Percentiles rank a stretch among this genome's conserved stretches.
Conservation (phyloP, 345 rosid species). For the Hibiscus trionum region DNA sequence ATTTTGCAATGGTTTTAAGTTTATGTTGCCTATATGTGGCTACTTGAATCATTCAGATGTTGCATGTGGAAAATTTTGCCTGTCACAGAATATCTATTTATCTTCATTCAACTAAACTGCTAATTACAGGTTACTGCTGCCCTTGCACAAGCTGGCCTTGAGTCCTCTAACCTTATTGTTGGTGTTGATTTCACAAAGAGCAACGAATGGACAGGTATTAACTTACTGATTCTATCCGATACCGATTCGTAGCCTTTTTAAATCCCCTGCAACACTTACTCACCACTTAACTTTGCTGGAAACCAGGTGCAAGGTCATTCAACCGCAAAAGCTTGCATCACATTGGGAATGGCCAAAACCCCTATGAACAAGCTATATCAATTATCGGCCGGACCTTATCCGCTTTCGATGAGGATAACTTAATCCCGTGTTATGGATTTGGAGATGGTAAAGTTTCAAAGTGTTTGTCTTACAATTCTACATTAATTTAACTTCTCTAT, state of each 20-base stretch:
- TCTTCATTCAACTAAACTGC: background rate
- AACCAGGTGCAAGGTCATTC: constrained; percentile 63
- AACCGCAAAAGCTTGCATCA: constrained; percentile 57
- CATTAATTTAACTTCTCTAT: background rate
- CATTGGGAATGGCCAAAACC: constrained; percentile 49
- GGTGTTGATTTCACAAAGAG: constrained; percentile 96
- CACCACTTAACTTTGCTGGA: constrained; percentile 14
- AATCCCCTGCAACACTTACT: background rate
- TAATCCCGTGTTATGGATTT: constrained; percentile 77
- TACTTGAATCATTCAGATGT: background rate
- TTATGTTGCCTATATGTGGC: background rate
- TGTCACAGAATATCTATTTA: no score
- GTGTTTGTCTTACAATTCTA: background rate
- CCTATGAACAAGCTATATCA: constrained; percentile 74
- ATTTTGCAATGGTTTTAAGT: background rate
- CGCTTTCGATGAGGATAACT: constrained; percentile 68
- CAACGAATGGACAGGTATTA: constrained; percentile 91
- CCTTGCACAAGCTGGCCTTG: constrained; percentile 42
- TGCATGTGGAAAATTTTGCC: background rate
- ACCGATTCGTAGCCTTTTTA: background rate
- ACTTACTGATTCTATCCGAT: constrained; percentile 10
- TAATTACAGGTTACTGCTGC: constrained; percentile 52
- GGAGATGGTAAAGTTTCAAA: constrained; percentile 46
- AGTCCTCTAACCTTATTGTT: constrained; percentile 86
- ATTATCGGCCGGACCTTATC: constrained; percentile 74